phyloP scores from a whole-genome alignment of 495 filamentous ascomycete species.

The Tuber calosporum region DNA sequence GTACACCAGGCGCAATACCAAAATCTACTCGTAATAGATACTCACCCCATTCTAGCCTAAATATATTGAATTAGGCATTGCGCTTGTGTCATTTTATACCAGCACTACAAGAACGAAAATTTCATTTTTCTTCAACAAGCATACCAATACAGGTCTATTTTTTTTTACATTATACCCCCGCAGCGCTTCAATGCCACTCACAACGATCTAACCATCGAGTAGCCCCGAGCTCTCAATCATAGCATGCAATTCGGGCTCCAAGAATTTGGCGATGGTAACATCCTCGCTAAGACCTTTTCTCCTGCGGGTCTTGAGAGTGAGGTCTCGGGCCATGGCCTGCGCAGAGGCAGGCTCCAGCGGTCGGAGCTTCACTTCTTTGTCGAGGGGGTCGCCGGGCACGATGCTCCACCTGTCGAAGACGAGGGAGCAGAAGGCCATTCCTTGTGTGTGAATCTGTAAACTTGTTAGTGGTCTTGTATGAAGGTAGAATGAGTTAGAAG shows the following conservation, averaged over 20 bases:
- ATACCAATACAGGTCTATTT: constrained; percentile 1
- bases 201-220: constrained; percentile 55
- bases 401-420: constrained; percentile 94
- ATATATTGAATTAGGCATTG: not conserved
- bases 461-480: constrained; percentile 8
- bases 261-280: constrained; percentile 86
- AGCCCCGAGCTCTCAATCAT: constrained; percentile 82
- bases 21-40: not conserved
- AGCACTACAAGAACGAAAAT: not conserved
- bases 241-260: constrained; percentile 88
- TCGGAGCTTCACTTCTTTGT: constrained; percentile 71
- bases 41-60: not conserved
- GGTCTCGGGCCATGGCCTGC: constrained; percentile 84
- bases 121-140: not conserved
- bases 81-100: not conserved
- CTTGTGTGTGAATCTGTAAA: constrained; percentile 74
- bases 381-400: constrained; percentile 89
- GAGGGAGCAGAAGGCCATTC: constrained; percentile 79
- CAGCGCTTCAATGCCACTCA: not conserved
- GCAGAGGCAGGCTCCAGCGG: constrained; percentile 80
- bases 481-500: not conserved
- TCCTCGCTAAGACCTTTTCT: constrained; percentile 94
- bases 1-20: not conserved
- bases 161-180: constrained; percentile 6
- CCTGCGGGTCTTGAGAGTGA: constrained; percentile 88